These are phyloP conservation scores for Mitragyna speciosa DNA, from an alignment of 257 asterid genomes.

Conservation along the genomic window DNA sequence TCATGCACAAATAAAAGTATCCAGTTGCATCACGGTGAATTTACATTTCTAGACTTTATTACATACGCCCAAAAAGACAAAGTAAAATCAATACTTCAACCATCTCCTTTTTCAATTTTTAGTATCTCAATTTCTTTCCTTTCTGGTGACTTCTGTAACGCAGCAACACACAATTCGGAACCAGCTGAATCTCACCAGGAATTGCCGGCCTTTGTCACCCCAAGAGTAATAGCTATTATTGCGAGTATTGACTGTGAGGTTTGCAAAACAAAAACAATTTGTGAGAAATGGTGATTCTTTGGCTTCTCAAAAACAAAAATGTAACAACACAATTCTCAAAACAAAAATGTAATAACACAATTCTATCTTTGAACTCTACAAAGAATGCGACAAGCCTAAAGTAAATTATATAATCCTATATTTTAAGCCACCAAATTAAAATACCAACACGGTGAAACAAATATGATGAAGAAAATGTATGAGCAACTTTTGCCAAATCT, in stretches of 20 bases:
- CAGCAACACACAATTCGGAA: not conserved
- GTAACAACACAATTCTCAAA: not conserved
- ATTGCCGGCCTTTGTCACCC: conserved; percentile 59
- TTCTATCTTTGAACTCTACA: not conserved
- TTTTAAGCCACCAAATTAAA: not conserved
- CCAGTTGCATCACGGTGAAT: not conserved
- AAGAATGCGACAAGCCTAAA: not conserved
- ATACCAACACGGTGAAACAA: not conserved
- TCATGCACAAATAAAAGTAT: not conserved
- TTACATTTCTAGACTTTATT: not conserved
- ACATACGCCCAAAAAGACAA: not conserved
- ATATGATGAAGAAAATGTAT: not conserved
- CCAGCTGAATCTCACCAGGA: conserved; percentile 56
- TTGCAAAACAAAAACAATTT: not conserved
- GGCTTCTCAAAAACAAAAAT: not conserved
- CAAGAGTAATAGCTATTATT: conserved; percentile 67
- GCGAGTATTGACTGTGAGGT: conserved; percentile 65
- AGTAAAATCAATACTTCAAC: not conserved
- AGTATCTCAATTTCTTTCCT: not conserved
- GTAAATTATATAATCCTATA: not conserved
- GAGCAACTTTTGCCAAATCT: too few relatives aligned
- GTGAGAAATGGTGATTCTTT: not conserved
- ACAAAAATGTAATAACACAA: not conserved
- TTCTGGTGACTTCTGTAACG: not conserved
- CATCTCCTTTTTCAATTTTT: not conserved